These are phyloP conservation scores for Neohortaea acidophila DNA, from an alignment of 495 filamentous ascomycete genomes.

Conservation along the genomic window DNA sequence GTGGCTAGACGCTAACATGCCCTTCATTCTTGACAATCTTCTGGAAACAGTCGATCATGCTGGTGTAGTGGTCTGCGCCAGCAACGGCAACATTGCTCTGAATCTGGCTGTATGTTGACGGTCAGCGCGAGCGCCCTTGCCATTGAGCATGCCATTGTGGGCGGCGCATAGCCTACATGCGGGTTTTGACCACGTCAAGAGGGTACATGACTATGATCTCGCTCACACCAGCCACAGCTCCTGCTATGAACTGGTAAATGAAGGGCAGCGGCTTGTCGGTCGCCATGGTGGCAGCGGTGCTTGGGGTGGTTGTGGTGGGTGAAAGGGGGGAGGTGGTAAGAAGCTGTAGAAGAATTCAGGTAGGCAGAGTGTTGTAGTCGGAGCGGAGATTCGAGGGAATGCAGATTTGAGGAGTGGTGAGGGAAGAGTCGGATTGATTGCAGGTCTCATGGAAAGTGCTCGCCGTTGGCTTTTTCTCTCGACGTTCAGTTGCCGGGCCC, in stretches of 20 bases:
- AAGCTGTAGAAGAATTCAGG: too few relatives aligned
- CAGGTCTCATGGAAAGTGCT: too few relatives aligned
- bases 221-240: slow-evolving; percentile 80
- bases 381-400: too few relatives aligned
- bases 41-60: slow-evolving; percentile 92
- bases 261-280: slow-evolving; percentile 63
- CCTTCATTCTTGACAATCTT: slow-evolving; percentile 94
- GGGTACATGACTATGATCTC: slow-evolving; percentile 71
- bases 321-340: too few relatives aligned
- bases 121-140: background rate
- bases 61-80: slow-evolving; percentile 72
- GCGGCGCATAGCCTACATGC: slow-evolving; percentile 50
- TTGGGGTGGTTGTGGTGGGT: background rate
- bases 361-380: too few relatives aligned
- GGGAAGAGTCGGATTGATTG: too few relatives aligned
- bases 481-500: too few relatives aligned
- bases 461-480: too few relatives aligned
- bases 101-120: slow-evolving; percentile 52
- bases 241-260: slow-evolving; percentile 71
- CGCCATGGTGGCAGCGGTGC: slow-evolving; percentile 37
- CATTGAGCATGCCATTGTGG: background rate
- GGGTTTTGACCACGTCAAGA: slow-evolving; percentile 92
- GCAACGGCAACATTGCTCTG: slow-evolving; percentile 50
- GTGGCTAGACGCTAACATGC: slow-evolving; percentile 34
- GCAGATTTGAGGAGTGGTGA: too few relatives aligned